phyloP scores from a whole-genome alignment of 208 protist genomes.

The Strigomonas culicis region DNA sequence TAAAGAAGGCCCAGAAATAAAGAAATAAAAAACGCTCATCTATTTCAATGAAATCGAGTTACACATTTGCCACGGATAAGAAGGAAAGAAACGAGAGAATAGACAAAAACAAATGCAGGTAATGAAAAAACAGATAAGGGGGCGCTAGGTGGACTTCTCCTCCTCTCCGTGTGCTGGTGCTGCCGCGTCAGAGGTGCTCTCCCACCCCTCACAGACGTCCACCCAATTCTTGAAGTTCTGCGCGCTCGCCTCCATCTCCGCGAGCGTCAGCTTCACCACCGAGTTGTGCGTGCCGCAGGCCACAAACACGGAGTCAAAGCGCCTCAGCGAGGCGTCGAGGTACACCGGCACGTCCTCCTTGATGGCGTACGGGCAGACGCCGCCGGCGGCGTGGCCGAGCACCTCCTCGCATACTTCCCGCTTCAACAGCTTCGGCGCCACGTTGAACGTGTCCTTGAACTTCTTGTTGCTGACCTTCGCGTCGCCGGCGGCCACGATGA shows the following conservation, averaged over 20 bases:
- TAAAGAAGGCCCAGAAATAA: too few relatives aligned
- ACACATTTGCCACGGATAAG: too few relatives aligned
- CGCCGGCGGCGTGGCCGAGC: constrained; percentile 48
- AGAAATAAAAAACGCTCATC: too few relatives aligned
- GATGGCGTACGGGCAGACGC: constrained; percentile 59
- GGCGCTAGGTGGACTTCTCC: too few relatives aligned
- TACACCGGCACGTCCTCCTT: constrained; percentile 49
- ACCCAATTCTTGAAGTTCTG: constrained; percentile 65
- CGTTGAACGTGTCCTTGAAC: constrained; percentile 41
- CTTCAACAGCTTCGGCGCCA: constrained; percentile 47
- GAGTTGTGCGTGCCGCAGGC: constrained; percentile 45
- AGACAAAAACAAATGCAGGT: too few relatives aligned
- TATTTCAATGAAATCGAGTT: too few relatives aligned
- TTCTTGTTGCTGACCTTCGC: constrained; percentile 44
- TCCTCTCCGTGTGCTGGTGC: too few relatives aligned
- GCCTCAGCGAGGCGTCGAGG: constrained; percentile 60
- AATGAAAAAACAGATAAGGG: too few relatives aligned
- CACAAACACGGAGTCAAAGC: constrained; percentile 48
- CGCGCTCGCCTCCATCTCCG: constrained; percentile 55
- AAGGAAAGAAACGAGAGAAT: too few relatives aligned
- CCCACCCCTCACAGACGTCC: constrained; percentile 52
- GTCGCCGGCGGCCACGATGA: constrained; percentile 56
- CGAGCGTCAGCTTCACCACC: constrained; percentile 26
- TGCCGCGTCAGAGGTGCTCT: too few relatives aligned
- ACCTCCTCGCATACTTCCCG: constrained; percentile 40